Evolutionary conservation across 345 rosid genomes (phyloP).

Genomic region (Gossypium longicalyx): DNA sequence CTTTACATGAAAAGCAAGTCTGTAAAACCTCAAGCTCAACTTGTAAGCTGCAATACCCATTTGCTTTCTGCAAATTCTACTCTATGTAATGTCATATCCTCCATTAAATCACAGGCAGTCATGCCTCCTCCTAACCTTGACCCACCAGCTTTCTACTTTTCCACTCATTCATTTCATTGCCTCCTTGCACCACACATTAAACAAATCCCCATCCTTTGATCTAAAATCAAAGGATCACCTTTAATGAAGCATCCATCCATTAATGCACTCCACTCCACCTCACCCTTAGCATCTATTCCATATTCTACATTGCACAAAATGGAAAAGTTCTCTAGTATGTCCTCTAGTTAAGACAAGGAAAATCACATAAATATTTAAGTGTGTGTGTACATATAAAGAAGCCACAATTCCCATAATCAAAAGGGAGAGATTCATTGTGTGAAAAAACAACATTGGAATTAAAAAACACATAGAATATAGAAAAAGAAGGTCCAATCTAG

Average conservation of each 20-base stretch:
- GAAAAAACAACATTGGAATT: slow-evolving; percentile 48
- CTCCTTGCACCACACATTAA: slow-evolving; percentile 15
- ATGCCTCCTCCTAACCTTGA: slow-evolving; percentile 16
- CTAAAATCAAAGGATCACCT: not conserved
- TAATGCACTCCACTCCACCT: slow-evolving; percentile 14
- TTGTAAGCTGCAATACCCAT: not conserved
- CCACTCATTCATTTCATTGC: not conserved
- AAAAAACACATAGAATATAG: slow-evolving; percentile 20
- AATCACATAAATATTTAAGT: not conserved
- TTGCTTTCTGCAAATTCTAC: not conserved
- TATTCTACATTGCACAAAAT: slow-evolving; percentile 30
- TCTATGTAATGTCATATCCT: slow-evolving; percentile 8
- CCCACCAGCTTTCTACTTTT: slow-evolving; percentile 17
- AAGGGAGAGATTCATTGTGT: slow-evolving; percentile 39
- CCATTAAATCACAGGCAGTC: slow-evolving; percentile 15
- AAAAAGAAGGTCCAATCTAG: slow-evolving; percentile 14
- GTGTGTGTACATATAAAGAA: not conserved
- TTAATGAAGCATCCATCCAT: slow-evolving; percentile 19
- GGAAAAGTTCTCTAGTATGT: slow-evolving; percentile 14
- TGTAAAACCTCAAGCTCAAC: not conserved
- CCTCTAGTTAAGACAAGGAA: slow-evolving; percentile 15
- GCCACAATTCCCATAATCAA: slow-evolving; percentile 33
- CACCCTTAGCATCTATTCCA: slow-evolving; percentile 40
- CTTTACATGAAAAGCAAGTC: slow-evolving; percentile 12
- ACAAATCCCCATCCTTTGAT: slow-evolving; percentile 6